These are phyloP conservation scores for Lasiodiplodia gonubiensis DNA, from an alignment of 2,329 filamentous ascomycete species.

Conservation along the genomic window DNA sequence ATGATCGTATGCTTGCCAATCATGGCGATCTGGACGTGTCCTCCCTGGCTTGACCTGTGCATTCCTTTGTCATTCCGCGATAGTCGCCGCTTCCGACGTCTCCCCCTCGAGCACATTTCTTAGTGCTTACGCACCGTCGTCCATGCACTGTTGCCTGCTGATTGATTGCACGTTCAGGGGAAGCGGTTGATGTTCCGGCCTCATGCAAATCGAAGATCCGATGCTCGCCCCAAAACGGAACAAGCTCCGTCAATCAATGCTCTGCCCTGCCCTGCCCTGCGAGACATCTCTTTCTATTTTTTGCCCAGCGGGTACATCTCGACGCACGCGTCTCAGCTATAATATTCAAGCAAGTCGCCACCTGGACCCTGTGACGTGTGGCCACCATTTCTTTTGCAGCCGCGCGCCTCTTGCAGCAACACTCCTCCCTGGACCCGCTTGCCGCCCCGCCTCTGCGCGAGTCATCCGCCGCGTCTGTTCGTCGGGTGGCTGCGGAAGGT, in stretches of 20 bases:
- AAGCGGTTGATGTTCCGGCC: background rate
- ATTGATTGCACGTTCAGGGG: background rate
- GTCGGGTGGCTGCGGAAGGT: conserved; percentile 3
- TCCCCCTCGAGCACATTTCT: no score
- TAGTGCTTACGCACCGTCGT: background rate
- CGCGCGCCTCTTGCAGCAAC: no score
- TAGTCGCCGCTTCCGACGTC: background rate
- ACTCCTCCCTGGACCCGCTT: no score
- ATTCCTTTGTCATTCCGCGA: background rate
- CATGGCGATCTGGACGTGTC: background rate
- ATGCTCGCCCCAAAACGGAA: background rate
- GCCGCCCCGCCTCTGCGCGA: background rate
- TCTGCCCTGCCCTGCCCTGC: no score
- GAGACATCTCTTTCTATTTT: no score
- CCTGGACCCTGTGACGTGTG: no score
- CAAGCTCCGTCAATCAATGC: background rate
- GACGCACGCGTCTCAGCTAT: no score
- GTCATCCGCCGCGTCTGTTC: background rate
- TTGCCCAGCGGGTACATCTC: no score
- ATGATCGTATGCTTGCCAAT: background rate
- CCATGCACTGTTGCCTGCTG: background rate
- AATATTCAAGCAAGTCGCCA: no score
- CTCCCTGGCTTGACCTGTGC: background rate
- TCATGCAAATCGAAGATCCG: background rate
- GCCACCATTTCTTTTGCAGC: no score